A percentile compares a stretch with the other conserved stretches of the same genome.
Evolutionary conservation across 2,329 filamentous ascomycete genomes (phyloP).

Genomic region (Trichophyton schoenleinii): DNA sequence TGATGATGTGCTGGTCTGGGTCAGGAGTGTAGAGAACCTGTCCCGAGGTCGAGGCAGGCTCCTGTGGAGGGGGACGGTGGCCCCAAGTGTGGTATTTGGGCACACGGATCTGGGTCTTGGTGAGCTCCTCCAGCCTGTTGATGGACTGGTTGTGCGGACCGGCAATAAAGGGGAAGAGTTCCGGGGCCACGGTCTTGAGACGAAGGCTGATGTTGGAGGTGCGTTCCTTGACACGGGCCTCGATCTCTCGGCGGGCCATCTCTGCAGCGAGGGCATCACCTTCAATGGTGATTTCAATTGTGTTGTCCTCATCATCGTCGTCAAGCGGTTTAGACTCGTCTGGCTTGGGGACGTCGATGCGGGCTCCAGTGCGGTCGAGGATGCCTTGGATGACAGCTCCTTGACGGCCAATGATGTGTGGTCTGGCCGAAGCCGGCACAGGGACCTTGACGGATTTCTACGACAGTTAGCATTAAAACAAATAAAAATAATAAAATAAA

Average conservation of each 20-base stretch:
- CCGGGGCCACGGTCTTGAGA: slow-evolving; percentile 70
- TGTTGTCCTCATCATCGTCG: slow-evolving; percentile 64
- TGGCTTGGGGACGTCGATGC: slow-evolving; percentile 75
- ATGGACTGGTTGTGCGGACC: slow-evolving; percentile 60
- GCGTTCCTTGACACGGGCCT: slow-evolving; percentile 76
- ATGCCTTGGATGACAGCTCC: slow-evolving; percentile 83
- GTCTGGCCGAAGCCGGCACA: slow-evolving; percentile 69
- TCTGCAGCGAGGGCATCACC: slow-evolving; percentile 82
- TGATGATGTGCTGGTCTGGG: slow-evolving; percentile 63
- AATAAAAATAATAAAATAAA: too few relatives aligned
- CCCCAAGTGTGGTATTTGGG: slow-evolving; percentile 68
- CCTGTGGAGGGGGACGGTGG: slow-evolving; percentile 52
- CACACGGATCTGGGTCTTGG: slow-evolving; percentile 68
- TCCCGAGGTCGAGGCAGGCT: slow-evolving; percentile 32
- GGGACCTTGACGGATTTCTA: slow-evolving; percentile 60
- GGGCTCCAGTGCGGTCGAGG: slow-evolving; percentile 77
- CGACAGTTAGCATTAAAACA: neutral
- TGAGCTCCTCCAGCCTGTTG: slow-evolving; percentile 55
- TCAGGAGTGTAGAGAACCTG: slow-evolving; percentile 61
- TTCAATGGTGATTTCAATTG: slow-evolving; percentile 77
- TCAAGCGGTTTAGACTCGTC: slow-evolving; percentile 53
- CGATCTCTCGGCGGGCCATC: slow-evolving; percentile 69
- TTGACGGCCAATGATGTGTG: slow-evolving; percentile 85
- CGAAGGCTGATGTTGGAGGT: slow-evolving; percentile 70
- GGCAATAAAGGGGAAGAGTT: slow-evolving; percentile 92